phyloP scores from a whole-genome alignment of 2,329 filamentous ascomycete species.

The Allantophomopsis lycopodina region DNA sequence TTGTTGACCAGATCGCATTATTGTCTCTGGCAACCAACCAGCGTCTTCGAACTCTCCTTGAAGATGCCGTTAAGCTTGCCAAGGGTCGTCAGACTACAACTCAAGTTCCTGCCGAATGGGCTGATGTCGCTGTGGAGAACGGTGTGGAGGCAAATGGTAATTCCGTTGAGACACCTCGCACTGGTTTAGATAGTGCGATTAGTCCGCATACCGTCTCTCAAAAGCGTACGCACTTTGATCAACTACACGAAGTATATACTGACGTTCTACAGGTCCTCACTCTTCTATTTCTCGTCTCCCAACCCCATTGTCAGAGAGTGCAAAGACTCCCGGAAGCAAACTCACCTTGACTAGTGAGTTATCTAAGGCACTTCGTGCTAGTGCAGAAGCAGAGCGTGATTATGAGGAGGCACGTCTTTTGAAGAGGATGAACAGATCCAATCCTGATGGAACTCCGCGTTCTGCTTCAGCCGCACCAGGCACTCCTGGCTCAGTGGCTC shows the following conservation, averaged over 20 bases:
- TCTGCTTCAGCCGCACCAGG: conserved; percentile 34
- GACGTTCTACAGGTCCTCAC: conserved; percentile 16
- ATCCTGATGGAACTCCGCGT: conserved; percentile 36
- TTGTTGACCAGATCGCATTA: conserved; percentile 73
- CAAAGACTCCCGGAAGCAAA: conserved; percentile 30
- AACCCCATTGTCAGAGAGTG: conserved; percentile 30
- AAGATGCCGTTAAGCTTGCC: conserved; percentile 62
- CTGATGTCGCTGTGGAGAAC: conserved; percentile 25
- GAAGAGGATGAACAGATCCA: conserved; percentile 51
- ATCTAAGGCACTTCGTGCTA: conserved; percentile 38
- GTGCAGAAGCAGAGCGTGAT: conserved; percentile 53
- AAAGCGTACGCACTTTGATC: conserved; percentile 36
- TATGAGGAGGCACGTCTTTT: conserved; percentile 59
- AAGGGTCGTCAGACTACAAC: conserved; percentile 62
- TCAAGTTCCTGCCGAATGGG: conserved; percentile 67
- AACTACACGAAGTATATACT: conserved; percentile 23
- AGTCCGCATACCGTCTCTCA: conserved; percentile 38
- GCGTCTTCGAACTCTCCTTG: conserved; percentile 59
- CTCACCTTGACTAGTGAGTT: conserved; percentile 25
- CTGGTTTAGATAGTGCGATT: conserved; percentile 31
- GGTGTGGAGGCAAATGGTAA: conserved; percentile 10
- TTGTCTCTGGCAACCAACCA: conserved; percentile 76
- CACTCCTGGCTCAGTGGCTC: conserved; percentile 47
- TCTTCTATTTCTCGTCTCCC: conserved; percentile 24
- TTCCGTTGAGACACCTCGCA: conserved; percentile 11